Conservation (phyloP, 2,329 filamentous ascomycete genomes). For the Fusarium aywerte region DNA sequence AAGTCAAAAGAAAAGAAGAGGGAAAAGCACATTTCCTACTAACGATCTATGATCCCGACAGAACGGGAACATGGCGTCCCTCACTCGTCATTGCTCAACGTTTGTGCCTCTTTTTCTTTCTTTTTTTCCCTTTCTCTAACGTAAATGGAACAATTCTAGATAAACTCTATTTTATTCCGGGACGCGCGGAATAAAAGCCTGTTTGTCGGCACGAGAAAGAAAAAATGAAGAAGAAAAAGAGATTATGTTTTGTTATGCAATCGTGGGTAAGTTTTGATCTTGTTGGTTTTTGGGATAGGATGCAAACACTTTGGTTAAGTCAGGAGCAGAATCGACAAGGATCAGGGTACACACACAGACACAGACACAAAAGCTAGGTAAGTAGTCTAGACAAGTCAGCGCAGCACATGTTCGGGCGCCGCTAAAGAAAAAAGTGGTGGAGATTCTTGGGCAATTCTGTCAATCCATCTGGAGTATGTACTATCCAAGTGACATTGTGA, state of each 20-base stretch:
- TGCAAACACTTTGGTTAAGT: constrained; percentile 11
- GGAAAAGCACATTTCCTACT: no score
- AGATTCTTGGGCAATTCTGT: not conserved
- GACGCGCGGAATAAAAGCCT: not conserved
- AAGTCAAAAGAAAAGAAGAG: not conserved
- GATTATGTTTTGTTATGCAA: constrained; percentile 11
- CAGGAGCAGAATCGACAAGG: constrained; percentile 14
- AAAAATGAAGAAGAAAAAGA: not conserved
- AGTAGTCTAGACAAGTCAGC: no score
- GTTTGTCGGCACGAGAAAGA: not conserved
- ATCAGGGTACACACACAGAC: constrained; percentile 1
- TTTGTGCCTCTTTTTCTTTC: not conserved
- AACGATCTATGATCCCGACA: constrained; percentile 23
- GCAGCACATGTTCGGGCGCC: not conserved
- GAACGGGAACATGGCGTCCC: not conserved
- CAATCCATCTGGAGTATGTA: constrained; percentile 35
- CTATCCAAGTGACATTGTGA: constrained; percentile 5
- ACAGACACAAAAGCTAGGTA: not conserved
- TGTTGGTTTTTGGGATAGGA: not conserved
- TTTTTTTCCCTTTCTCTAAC: not conserved
- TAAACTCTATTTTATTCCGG: constrained; percentile 3
- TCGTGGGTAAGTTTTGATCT: not conserved
- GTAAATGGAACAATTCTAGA: not conserved
- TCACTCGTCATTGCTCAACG: constrained; percentile 1
- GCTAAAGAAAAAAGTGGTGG: constrained; percentile 1